Conservation (phyloP, 2,329 filamentous ascomycete genomes). For the Apiospora sp. region DNA sequence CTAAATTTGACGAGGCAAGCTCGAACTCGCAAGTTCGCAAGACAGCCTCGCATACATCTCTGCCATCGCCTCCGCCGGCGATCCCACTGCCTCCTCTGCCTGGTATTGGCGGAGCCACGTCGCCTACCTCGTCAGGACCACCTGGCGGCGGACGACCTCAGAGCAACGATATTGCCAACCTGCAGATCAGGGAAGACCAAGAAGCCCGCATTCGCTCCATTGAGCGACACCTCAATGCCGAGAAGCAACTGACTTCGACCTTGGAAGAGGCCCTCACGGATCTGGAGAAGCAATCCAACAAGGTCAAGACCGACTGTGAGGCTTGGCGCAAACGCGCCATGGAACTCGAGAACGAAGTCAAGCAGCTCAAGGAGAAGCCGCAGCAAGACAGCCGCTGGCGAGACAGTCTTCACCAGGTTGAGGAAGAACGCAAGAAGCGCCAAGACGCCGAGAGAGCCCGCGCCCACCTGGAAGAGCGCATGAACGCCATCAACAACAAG, state of each 20-base stretch:
- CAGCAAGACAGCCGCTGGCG: slow-evolving; percentile 65
- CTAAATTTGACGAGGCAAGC: slow-evolving; percentile 43
- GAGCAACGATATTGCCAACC: slow-evolving; percentile 80
- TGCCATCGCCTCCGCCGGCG: slow-evolving; percentile 92
- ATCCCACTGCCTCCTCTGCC: slow-evolving; percentile 96
- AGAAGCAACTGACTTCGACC: slow-evolving; percentile 95
- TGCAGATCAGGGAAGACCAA: slow-evolving; percentile 91
- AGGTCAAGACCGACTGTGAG: slow-evolving; percentile 90
- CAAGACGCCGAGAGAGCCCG: slow-evolving; percentile 88
- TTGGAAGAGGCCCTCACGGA: slow-evolving; percentile 96
- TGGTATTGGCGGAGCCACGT: slow-evolving; percentile 58
- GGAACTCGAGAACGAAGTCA: slow-evolving; percentile 76
- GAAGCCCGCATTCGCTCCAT: slow-evolving; percentile 94
- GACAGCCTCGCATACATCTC: slow-evolving; percentile 79
- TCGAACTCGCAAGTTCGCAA: slow-evolving; percentile 77
- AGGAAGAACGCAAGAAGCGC: slow-evolving; percentile 94
- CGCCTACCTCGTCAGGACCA: slow-evolving; percentile 57
- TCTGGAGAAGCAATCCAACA: slow-evolving; percentile 89
- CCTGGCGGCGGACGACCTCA: slow-evolving; percentile 72
- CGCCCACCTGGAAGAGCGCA: slow-evolving; percentile 90
- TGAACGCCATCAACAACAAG: slow-evolving; percentile 90
- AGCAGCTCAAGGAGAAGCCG: slow-evolving; percentile 66
- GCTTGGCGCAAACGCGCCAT: slow-evolving; percentile 87
- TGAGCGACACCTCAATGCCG: slow-evolving; percentile 94
- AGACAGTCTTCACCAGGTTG: slow-evolving; percentile 81